Conservation (phyloP, 106 monocot species). For the Narthecium ossifragum region DNA sequence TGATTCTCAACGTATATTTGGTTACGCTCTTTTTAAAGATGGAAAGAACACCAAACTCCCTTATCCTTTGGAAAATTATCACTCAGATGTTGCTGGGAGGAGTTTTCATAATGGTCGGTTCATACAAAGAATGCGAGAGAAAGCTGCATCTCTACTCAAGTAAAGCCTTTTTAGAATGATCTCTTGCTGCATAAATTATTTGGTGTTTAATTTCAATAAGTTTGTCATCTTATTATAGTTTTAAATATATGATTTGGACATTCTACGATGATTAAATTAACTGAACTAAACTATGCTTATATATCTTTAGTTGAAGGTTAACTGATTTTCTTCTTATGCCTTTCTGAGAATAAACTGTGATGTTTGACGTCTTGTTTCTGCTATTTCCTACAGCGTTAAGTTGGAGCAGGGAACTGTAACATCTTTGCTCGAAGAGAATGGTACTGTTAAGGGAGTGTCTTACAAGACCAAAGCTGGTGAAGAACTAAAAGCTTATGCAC, state of each 20-base stretch:
- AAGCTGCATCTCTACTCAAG: conserved; percentile 72
- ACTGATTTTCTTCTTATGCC: too few species aligned
- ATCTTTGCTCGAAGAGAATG: conserved; percentile 87
- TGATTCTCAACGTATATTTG: conserved; percentile 81
- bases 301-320: too few species aligned
- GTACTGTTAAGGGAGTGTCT: conserved; percentile 65
- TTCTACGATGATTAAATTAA: too few species aligned
- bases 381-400: conserved; percentile 64
- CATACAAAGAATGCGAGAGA: conserved; percentile 80
- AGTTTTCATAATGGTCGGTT: conserved; percentile 95
- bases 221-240: too few species aligned
- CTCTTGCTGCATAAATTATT: too few species aligned
- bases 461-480: conserved; percentile 73
- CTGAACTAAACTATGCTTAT: too few species aligned
- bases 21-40: conserved; percentile 91
- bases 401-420: conserved; percentile 94
- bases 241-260: too few species aligned
- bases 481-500: conserved; percentile 62
- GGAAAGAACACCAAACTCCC: conserved; percentile 64
- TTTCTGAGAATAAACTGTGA: too few species aligned
- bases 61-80: conserved; percentile 78
- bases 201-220: too few species aligned
- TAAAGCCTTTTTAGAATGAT: too few species aligned
- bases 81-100: conserved; percentile 73
- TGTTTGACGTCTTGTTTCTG: too few species aligned